Evolutionary conservation across 2,329 filamentous ascomycete genomes (phyloP).

Genomic region (Cladosporium sp.): DNA sequence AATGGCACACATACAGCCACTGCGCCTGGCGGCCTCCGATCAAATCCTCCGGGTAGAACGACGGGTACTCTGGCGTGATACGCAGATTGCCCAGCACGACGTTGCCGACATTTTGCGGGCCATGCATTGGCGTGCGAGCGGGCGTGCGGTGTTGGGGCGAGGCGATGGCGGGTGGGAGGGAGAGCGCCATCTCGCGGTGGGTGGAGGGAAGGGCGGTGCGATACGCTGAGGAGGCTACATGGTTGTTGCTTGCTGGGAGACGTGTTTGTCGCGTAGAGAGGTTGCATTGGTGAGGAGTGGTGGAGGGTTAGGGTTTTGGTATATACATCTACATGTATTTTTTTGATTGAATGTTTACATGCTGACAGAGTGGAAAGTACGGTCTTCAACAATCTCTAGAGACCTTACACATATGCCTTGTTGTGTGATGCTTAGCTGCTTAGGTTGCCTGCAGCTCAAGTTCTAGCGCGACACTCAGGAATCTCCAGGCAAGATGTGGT

Average conservation of each 20-base stretch:
- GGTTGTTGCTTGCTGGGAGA: not conserved
- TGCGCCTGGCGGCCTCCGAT: slow-evolving; percentile 45
- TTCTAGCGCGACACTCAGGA: too few relatives aligned
- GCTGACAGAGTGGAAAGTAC: not conserved
- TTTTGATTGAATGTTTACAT: not conserved
- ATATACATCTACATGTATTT: too few relatives aligned
- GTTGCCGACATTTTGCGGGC: slow-evolving; percentile 73
- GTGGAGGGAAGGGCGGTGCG: not conserved
- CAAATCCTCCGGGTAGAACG: slow-evolving; percentile 75
- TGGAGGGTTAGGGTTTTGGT: not conserved
- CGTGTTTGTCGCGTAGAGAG: slow-evolving; percentile 10
- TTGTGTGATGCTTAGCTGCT: not conserved
- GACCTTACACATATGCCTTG: not conserved
- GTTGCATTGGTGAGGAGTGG: not conserved
- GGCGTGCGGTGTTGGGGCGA: slow-evolving; percentile 19
- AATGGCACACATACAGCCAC: slow-evolving; percentile 80
- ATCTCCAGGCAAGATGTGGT: too few relatives aligned
- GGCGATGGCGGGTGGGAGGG: slow-evolving; percentile 14
- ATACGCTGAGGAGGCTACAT: not conserved
- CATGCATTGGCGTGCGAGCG: slow-evolving; percentile 42
- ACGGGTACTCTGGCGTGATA: slow-evolving; percentile 91
- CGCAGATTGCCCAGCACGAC: slow-evolving; percentile 81
- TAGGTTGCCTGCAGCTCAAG: not conserved
- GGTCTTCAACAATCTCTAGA: not conserved
- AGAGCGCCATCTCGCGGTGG: slow-evolving; percentile 7